phyloP scores from a whole-genome alignment of 2,329 filamentous ascomycete genomes.

The Sordariomycetes sp. region DNA sequence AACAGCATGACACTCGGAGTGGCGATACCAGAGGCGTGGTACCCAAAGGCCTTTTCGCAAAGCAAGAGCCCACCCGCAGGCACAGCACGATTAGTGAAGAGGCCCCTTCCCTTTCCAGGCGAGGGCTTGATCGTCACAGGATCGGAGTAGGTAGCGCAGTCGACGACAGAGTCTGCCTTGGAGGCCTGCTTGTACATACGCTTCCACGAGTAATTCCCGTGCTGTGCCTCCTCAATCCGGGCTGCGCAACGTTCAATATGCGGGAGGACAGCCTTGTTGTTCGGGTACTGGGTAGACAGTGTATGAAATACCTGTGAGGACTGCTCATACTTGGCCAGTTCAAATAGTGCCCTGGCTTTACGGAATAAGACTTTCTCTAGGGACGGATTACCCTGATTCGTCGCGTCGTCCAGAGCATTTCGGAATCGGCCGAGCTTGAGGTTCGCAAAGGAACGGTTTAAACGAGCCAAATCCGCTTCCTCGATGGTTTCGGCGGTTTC shows the following conservation, averaged over 20 bases:
- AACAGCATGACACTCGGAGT: slow-evolving; percentile 23
- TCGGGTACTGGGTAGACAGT: slow-evolving; percentile 21
- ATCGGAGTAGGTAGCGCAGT: slow-evolving; percentile 34
- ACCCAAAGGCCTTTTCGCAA: slow-evolving; percentile 50
- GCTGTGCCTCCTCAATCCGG: slow-evolving; percentile 26
- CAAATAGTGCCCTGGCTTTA: slow-evolving; percentile 33
- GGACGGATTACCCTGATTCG: slow-evolving; percentile 3
- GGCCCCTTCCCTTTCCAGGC: slow-evolving; percentile 31
- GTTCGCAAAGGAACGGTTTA: slow-evolving; percentile 25
- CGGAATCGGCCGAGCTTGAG: slow-evolving; percentile 17
- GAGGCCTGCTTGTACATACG: slow-evolving; percentile 24
- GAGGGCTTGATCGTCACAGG: slow-evolving; percentile 30
- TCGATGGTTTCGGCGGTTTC: slow-evolving; percentile 19
- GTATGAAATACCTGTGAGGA: slow-evolving; percentile 22
- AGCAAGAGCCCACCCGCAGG: slow-evolving; percentile 40
- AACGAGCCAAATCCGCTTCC: slow-evolving; percentile 20
- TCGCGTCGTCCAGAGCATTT: slow-evolving; percentile 20
- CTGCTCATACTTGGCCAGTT: slow-evolving; percentile 24
- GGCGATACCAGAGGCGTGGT: slow-evolving; percentile 29
- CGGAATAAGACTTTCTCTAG: slow-evolving; percentile 34
- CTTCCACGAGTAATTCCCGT: slow-evolving; percentile 27
- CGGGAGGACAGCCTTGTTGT: slow-evolving; percentile 17
- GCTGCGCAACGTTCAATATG: slow-evolving; percentile 18
- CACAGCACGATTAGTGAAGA: slow-evolving; percentile 39
- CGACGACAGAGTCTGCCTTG: slow-evolving; percentile 28